These are phyloP conservation scores for Nigrospora sphaerica DNA, from an alignment of 2,329 filamentous ascomycete species.

Conservation along the genomic window DNA sequence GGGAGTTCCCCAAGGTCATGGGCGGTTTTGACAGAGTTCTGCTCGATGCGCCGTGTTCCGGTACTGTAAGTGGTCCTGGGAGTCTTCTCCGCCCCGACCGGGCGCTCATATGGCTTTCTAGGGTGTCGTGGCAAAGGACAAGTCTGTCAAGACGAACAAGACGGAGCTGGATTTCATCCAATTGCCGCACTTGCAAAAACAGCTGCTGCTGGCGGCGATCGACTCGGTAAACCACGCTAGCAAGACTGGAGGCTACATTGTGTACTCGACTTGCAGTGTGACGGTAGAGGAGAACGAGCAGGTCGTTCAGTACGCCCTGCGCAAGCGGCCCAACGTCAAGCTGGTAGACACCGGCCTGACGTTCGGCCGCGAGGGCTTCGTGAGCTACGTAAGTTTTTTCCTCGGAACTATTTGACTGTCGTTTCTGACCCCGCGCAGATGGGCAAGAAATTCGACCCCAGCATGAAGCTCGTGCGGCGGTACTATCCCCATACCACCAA, in stretches of 20 bases:
- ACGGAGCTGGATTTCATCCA: constrained; percentile 90
- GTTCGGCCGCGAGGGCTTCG: constrained; percentile 92
- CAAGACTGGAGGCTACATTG: constrained; percentile 90
- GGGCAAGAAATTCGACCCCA: constrained; percentile 84
- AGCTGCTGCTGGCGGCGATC: constrained; percentile 85
- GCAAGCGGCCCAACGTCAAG: constrained; percentile 85
- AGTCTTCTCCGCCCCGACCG: background rate
- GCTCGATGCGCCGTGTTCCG: constrained; percentile 58
- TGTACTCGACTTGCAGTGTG: constrained; percentile 45
- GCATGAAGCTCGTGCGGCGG: constrained; percentile 72
- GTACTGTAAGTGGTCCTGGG: constrained; percentile 44
- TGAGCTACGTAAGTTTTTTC: constrained; percentile 55
- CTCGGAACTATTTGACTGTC: background rate
- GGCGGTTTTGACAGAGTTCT: constrained; percentile 93
- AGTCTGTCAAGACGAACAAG: constrained; percentile 97
- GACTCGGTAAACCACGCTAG: constrained; percentile 88
- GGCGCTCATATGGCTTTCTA: too few species aligned
- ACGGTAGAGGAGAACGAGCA: constrained; percentile 78
- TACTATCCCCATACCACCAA: constrained; percentile 92
- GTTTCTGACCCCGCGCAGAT: background rate
- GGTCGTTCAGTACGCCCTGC: constrained; percentile 88
- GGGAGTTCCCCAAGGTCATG: constrained; percentile 89
- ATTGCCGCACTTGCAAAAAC: constrained; percentile 90
- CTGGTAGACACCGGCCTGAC: constrained; percentile 85
- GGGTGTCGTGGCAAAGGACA: constrained; percentile 94